Percentiles rank a stretch among this genome's conserved stretches.
These are phyloP conservation scores for Leersia perrieri DNA, from an alignment of 176 grass and related monocot species.

Conservation along the genomic window DNA sequence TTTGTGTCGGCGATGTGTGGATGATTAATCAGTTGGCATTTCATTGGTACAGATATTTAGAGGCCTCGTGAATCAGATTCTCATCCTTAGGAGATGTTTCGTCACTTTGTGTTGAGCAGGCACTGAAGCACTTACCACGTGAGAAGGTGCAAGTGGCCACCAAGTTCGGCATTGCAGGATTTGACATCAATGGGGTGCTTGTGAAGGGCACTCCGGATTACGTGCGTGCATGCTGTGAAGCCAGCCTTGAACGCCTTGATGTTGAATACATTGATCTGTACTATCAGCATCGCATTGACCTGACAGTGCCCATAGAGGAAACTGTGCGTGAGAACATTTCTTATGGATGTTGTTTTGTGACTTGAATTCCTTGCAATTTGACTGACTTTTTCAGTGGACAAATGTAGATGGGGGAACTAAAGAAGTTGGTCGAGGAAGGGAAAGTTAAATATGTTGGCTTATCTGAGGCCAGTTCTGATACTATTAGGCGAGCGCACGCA, in stretches of 20 bases:
- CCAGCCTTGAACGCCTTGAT: slow-evolving; percentile 55
- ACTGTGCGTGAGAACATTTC: slow-evolving; percentile 49
- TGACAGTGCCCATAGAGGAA: slow-evolving; percentile 72
- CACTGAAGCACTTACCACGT: slow-evolving; percentile 59
- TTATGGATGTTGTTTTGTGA: background rate
- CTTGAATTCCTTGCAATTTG: background rate
- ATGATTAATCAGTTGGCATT: background rate
- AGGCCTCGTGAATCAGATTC: background rate
- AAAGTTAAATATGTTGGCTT: slow-evolving; percentile 79
- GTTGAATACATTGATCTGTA: slow-evolving; percentile 85
- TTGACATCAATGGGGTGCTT: slow-evolving; percentile 28
- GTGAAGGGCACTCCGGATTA: slow-evolving; percentile 74
- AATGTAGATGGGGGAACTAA: slow-evolving; percentile 67
- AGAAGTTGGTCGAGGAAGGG: slow-evolving; percentile 76
- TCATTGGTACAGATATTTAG: background rate
- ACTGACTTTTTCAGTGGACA: slow-evolving; percentile 12
- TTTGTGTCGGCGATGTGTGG: background rate
- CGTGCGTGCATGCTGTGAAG: slow-evolving; percentile 54
- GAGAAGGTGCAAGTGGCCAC: slow-evolving; percentile 70
- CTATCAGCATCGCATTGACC: slow-evolving; percentile 79
- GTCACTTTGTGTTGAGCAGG: slow-evolving; percentile 41
- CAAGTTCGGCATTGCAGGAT: slow-evolving; percentile 66
- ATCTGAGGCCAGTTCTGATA: slow-evolving; percentile 68
- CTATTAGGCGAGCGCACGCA: slow-evolving; percentile 63
- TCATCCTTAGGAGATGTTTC: background rate